phyloP scores from a whole-genome alignment of 768 basidiomycete species.

The Leccinum truebloodii region DNA sequence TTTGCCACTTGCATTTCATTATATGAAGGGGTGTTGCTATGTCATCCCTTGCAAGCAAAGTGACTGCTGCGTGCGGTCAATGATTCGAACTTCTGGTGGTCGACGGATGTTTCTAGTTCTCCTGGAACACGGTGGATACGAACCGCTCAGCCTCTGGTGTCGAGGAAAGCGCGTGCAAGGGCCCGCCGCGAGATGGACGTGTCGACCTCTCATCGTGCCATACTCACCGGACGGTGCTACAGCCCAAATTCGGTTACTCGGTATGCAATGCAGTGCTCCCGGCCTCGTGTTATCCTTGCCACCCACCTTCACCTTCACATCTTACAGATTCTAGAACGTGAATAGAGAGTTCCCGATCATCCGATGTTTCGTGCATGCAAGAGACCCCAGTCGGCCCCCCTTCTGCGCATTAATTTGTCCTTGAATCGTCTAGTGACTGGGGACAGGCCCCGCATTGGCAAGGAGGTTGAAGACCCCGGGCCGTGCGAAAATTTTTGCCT shows the following conservation, averaged over 20 bases:
- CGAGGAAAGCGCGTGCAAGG: slow-evolving; percentile 14
- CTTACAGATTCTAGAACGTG: slow-evolving; percentile 26
- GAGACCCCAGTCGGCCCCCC: slow-evolving; percentile 20
- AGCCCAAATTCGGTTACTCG: slow-evolving; percentile 19
- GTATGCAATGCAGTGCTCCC: slow-evolving; percentile 24
- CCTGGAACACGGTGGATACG: slow-evolving; percentile 11
- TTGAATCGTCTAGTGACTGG: slow-evolving; percentile 1
- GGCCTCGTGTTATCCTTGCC: slow-evolving; percentile 31
- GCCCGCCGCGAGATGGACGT: slow-evolving; percentile 18
- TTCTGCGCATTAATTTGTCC: slow-evolving; percentile 1
- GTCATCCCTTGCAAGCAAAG: slow-evolving; percentile 13
- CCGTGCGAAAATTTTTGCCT: slow-evolving; percentile 7
- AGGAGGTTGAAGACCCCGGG: neutral
- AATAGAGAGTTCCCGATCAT: slow-evolving; percentile 22
- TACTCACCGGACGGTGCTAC: slow-evolving; percentile 9
- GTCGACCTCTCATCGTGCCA: slow-evolving; percentile 18
- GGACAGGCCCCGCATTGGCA: neutral
- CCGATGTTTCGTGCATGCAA: slow-evolving; percentile 16
- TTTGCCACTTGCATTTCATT: slow-evolving; percentile 18
- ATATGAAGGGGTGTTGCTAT: slow-evolving; percentile 21
- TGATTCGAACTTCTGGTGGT: slow-evolving; percentile 8
- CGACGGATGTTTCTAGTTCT: slow-evolving; percentile 14
- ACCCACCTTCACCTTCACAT: slow-evolving; percentile 27
- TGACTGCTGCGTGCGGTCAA: slow-evolving; percentile 12
- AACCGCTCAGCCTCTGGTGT: slow-evolving; percentile 10